Evolutionary conservation across 1,284 basidiomycete species (phyloP), one percentile per base, ranked within the genome.

Genomic region (Ganoderma sinense): DNA sequence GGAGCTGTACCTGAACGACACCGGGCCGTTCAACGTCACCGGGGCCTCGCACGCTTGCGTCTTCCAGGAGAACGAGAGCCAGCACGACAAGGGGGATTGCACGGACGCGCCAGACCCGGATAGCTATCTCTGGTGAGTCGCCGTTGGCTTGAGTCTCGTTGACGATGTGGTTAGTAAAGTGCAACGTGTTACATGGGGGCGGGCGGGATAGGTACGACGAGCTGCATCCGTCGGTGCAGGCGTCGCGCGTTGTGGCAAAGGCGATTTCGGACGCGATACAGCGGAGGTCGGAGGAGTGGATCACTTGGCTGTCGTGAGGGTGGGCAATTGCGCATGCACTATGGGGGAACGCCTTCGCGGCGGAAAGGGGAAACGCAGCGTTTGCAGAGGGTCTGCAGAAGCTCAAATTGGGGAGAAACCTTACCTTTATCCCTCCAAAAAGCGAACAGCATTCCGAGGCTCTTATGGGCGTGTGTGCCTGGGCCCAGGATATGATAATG

Each of bases 1-100:
- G 2, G 74, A 79, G 2, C 71, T 76, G 16, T 90, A 88, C 73
- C 77, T 90, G 58, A 90, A 90, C 67, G 89, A 89, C 18, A 90
- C 88, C 2, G 87, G 82, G 1, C 86, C 88, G 13, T 78, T 86
- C 64, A 89, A 90, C 73, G 83, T 85, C 11, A 89, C 86, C 0
- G 87, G 87, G 1, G 79, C 82, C 16, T 80, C 86, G 23, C 77
- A 83, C 58, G 76, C 82, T 0, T 88, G 87, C 72, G 81, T 87
- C 6, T 87, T 83, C 78, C 66, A 82, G 64, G 39, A 80, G 61
- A 80, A 82, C 69, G 83, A 82, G 56, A 76, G 78, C 62, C 77
- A 76, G 26, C 70, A 73, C 2, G 79, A 77, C 53, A 61, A 74
- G 3, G 79, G 41, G 16, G 39, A 66, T 65, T 88, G 86, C 74